A percentile compares a stretch with the other conserved stretches of the same genome.
These are phyloP conservation scores for Monosporascus sp. DNA, from an alignment of 2,329 filamentous ascomycete species.

Conservation along the genomic window DNA sequence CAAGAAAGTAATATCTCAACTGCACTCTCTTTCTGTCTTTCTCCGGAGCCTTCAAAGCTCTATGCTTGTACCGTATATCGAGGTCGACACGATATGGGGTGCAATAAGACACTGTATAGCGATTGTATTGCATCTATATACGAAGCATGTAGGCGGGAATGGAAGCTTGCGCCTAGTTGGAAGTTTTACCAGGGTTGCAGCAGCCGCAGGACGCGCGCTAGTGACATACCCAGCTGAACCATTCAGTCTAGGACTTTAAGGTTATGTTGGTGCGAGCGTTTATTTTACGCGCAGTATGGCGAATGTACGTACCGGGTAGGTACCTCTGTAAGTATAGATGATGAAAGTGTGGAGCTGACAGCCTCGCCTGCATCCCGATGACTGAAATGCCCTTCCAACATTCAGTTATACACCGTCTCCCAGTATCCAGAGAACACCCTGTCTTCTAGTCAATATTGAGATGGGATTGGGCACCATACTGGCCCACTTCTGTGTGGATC, in stretches of 20 bases:
- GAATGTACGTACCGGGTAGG: not conserved
- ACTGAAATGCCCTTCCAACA: too few relatives aligned
- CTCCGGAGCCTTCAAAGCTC: not conserved
- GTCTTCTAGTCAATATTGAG: too few relatives aligned
- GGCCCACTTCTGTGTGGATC: not conserved
- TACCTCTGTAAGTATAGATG: not conserved
- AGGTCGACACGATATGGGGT: not conserved
- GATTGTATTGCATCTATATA: not conserved
- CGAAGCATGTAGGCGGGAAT: not conserved
- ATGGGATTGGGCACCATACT: too few relatives aligned
- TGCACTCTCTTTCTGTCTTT: slow-evolving; percentile 1
- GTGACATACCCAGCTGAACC: not conserved
- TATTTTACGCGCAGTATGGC: not conserved
- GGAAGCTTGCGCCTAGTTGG: not conserved
- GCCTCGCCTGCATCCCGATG: not conserved
- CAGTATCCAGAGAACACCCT: too few relatives aligned
- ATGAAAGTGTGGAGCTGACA: not conserved
- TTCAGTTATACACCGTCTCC: too few relatives aligned
- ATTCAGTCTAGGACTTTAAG: not conserved
- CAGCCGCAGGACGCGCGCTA: not conserved
- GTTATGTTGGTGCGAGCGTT: not conserved
- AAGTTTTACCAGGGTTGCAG: not conserved
- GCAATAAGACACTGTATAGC: not conserved
- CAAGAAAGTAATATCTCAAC: slow-evolving; percentile 2
- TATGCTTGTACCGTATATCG: not conserved